A percentile compares a stretch with the other conserved stretches of the same genome.
These are phyloP conservation scores for Colletotrichum cordylinicola DNA, from an alignment of 2,329 filamentous ascomycete species.

Conservation along the genomic window DNA sequence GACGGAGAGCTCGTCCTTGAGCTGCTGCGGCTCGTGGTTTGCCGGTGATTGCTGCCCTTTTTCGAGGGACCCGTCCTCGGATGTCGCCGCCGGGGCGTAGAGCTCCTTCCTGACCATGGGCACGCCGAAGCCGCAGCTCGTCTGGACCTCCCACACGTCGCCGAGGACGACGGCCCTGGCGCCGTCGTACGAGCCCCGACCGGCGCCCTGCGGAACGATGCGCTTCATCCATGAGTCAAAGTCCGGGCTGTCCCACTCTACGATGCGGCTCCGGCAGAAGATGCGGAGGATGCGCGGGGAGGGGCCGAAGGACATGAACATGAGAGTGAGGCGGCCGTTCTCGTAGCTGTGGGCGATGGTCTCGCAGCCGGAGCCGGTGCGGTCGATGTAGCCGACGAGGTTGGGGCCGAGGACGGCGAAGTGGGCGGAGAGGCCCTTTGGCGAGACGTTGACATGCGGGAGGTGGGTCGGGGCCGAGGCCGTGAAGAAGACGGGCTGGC, in stretches of 20 bases:
- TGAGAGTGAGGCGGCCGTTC: constrained; percentile 76
- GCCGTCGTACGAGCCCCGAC: constrained; percentile 43
- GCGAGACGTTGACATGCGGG: constrained; percentile 76
- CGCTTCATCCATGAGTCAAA: constrained; percentile 55
- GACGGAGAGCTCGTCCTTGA: constrained; percentile 39
- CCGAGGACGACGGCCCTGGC: constrained; percentile 66
- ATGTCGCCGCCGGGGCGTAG: constrained; percentile 33
- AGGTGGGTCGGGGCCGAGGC: constrained; percentile 73
- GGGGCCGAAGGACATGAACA: constrained; percentile 72
- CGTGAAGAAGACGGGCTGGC: constrained; percentile 78
- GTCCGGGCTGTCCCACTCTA: constrained; percentile 62
- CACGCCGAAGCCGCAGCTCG: constrained; percentile 70
- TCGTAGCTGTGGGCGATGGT: constrained; percentile 80
- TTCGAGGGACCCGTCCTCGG: constrained; percentile 20
- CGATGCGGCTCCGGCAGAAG: constrained; percentile 63
- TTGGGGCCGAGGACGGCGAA: constrained; percentile 66
- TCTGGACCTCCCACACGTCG: constrained; percentile 70
- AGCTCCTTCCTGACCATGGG: constrained; percentile 53
- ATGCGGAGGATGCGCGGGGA: constrained; percentile 68
- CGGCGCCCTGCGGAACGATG: constrained; percentile 37
- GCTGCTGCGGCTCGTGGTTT: neutral
- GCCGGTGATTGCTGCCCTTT: constrained; percentile 22
- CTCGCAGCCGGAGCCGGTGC: constrained; percentile 77
- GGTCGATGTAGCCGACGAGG: constrained; percentile 73
- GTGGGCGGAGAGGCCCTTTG: constrained; percentile 72